Conservation (phyloP, 2,329 filamentous ascomycete species). For the Gliomastix tumulicola region DNA sequence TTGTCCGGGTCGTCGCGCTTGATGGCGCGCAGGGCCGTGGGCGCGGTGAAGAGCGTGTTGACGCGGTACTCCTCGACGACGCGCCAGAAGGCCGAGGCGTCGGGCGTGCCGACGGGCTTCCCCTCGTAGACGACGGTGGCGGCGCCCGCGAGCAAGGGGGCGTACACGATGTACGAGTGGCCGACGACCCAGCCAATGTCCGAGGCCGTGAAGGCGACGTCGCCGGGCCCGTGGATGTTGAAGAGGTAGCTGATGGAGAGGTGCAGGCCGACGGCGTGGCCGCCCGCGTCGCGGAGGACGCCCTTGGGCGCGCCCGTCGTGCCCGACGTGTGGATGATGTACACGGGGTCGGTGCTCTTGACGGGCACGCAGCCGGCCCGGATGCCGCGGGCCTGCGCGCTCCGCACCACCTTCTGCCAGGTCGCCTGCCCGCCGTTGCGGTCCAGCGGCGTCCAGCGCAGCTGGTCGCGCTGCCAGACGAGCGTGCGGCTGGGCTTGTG, state of each 20-base stretch:
- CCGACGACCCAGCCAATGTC: slow-evolving; percentile 79
- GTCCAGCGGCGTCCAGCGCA: slow-evolving; percentile 65
- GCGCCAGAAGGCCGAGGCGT: slow-evolving; percentile 84
- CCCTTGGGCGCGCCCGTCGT: slow-evolving; percentile 82
- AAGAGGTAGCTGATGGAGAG: slow-evolving; percentile 80
- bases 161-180: slow-evolving; percentile 82
- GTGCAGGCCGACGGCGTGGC: slow-evolving; percentile 79
- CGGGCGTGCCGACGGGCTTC: slow-evolving; percentile 86
- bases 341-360: slow-evolving; percentile 70
- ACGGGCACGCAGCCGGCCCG: slow-evolving; percentile 72
- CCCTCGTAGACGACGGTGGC: slow-evolving; percentile 87
- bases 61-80: slow-evolving; percentile 80
- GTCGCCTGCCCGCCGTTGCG: slow-evolving; percentile 63
- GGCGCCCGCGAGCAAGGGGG: slow-evolving; percentile 75
- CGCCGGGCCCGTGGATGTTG: slow-evolving; percentile 73
- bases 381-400: slow-evolving; percentile 58
- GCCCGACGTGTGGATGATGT: slow-evolving; percentile 84
- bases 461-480: slow-evolving; percentile 77
- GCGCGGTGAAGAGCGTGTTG: slow-evolving; percentile 78
- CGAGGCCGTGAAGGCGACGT: slow-evolving; percentile 66
- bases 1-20: slow-evolving; percentile 78
- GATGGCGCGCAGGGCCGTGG: slow-evolving; percentile 81
- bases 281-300: slow-evolving; percentile 74
- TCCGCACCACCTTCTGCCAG: slow-evolving; percentile 73
- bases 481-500: slow-evolving; percentile 69